These are phyloP conservation scores for Chloropicon primus DNA, from an alignment of 139 green algal species.

Conservation along the genomic window DNA sequence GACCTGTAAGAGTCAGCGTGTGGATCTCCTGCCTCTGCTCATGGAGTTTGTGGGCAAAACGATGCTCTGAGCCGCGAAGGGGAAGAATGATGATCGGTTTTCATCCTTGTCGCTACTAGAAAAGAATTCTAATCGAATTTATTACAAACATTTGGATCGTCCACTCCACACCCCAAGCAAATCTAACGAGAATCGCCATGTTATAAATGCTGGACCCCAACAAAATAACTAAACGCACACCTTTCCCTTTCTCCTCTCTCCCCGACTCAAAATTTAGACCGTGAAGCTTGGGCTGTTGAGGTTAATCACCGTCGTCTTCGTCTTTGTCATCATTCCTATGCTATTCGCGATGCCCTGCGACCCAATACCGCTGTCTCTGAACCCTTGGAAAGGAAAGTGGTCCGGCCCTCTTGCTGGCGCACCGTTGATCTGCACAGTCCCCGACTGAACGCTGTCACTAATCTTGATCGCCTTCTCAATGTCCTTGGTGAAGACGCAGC, in stretches of 20 bases:
- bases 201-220: too few species aligned
- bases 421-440: constrained; percentile 86
- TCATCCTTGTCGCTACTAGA: too few species aligned
- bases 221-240: too few species aligned
- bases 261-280: neutral
- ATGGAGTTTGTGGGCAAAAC: neutral
- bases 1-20: neutral
- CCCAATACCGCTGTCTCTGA: constrained; percentile 81
- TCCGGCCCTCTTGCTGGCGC: constrained; percentile 66
- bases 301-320: constrained; percentile 88
- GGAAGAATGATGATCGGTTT: neutral
- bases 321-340: constrained; percentile 86
- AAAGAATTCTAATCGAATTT: too few species aligned
- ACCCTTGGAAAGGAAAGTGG: constrained; percentile 80
- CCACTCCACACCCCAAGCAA: too few species aligned
- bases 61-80: neutral
- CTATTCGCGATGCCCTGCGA: constrained; percentile 65
- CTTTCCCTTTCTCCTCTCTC: neutral
- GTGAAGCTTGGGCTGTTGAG: constrained; percentile 57
- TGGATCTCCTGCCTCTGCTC: neutral
- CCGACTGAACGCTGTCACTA: constrained; percentile 83
- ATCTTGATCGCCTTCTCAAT: constrained; percentile 76
- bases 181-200: too few species aligned
- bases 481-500: constrained; percentile 86
- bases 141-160: too few species aligned